Evolutionary conservation across 2,329 filamentous ascomycete genomes (phyloP).

Genomic region (Apiospora arundinis): DNA sequence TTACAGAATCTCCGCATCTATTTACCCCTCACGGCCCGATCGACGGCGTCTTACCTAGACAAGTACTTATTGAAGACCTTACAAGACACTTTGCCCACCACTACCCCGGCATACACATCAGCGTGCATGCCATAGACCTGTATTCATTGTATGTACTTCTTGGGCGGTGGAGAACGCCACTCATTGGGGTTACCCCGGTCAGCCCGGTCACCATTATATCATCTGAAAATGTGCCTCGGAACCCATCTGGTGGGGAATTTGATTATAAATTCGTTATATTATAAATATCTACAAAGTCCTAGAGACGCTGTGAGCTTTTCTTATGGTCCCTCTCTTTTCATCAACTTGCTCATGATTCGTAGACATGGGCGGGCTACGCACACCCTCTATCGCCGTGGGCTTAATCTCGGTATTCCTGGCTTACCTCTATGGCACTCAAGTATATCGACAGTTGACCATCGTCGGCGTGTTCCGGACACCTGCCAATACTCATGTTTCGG

Average conservation of each 20-base stretch:
- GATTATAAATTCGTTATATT: not conserved
- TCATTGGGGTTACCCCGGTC: not conserved
- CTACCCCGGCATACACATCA: not conserved
- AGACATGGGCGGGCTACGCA: constrained; percentile 6
- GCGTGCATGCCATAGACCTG: not conserved
- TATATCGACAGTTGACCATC: constrained; percentile 24
- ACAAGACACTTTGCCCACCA: not conserved
- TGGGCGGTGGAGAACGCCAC: not conserved
- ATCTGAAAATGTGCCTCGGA: not conserved
- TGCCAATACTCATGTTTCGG: constrained; percentile 31
- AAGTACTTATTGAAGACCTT: not conserved
- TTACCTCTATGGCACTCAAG: constrained; percentile 22
- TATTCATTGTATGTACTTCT: not conserved
- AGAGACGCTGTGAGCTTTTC: not conserved
- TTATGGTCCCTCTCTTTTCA: not conserved
- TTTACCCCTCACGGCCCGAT: not conserved
- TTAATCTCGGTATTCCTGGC: constrained; percentile 22
- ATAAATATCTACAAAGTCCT: not conserved
- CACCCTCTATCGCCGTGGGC: constrained; percentile 17
- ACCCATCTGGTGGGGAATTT: not conserved
- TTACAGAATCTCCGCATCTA: not conserved
- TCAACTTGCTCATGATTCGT: not conserved
- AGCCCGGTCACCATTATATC: not conserved
- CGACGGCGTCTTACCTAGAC: not conserved
- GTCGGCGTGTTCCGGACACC: constrained; percentile 29